Base-by-base conservation (phyloP, 2,329 filamentous ascomycete genomes). In the Annulohypoxylon truncatum region DNA sequence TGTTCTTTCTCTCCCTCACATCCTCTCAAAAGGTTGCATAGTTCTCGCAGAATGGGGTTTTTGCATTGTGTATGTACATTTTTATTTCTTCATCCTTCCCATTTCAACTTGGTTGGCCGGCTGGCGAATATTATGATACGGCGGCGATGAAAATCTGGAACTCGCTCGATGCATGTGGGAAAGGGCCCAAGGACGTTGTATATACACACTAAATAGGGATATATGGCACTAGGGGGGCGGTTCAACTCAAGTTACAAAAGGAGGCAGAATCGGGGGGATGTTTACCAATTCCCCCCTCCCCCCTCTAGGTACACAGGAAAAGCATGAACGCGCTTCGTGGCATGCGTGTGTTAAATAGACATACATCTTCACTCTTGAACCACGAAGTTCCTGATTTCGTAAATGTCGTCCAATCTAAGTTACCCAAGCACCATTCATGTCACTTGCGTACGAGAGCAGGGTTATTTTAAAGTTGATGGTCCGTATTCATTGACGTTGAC, bases 281-380 rank as follows among this genome's bases (percentile, higher is more conserved):
- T 26, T 33, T 15, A 38, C 2, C 28, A 33, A 31, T 18, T 6
- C n/a, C 42, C 58, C 42, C 42, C 12, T 22, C 42, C 58, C 42
- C 42, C 26, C 31, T 40, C 46, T 33, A 28, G 31, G 40, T 33
- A 22, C 35, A 47, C 26, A 20, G 12, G 7, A n/a, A 40, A 33
- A 22, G 20, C 26, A 26, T 38, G 52, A 13, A 24, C 31, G 29
- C 28, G 20, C 35, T 28, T 28, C 5, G 13, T 4, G 15, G 15
- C 28, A 22, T 24, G 22, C 24, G 44, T 61, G 56, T 61, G 51
- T 61, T 47, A 65, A 65, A 65, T 61, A 65, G 56, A 65, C 62
- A 65, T 65, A 42, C 38, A 46, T 48, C 62, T 65, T 65, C 62
- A 65, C 62, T 65, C 62, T 65, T 51, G 13, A 40, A 40, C 15